A percentile compares a stretch with the other conserved stretches of the same genome.
phyloP scores from a whole-genome alignment of 352 stramenopile genomes.

The Phytophthora pluvialis region DNA sequence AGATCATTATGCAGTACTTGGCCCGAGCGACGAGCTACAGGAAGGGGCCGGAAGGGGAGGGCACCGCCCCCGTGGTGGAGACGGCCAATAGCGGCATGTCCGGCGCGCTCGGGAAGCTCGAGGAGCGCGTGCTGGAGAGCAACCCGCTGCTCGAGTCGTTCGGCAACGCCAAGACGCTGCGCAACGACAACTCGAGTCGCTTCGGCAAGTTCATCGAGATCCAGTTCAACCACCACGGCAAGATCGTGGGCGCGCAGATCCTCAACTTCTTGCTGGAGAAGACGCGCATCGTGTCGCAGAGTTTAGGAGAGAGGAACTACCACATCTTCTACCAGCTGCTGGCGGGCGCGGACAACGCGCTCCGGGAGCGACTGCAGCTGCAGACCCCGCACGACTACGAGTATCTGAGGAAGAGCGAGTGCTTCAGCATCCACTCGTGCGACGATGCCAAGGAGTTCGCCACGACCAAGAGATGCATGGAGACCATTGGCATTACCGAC shows the following conservation, averaged over 20 bases:
- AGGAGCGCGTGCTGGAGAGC: conserved; percentile 88
- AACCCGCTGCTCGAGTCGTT: conserved; percentile 92
- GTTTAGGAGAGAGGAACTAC: conserved; percentile 95
- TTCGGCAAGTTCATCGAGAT: conserved; percentile 99
- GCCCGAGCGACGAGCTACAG: conserved; percentile 79
- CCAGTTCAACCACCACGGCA: conserved; percentile 93
- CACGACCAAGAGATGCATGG: conserved; percentile 86
- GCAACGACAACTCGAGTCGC: conserved; percentile 97
- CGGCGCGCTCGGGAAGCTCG: conserved; percentile 87
- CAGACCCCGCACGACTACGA: conserved; percentile 85
- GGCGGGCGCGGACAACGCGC: conserved; percentile 72
- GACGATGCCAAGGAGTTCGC: conserved; percentile 87
- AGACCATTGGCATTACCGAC: conserved; percentile 88
- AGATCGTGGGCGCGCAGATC: conserved; percentile 91
- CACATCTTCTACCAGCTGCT: conserved; percentile 98
- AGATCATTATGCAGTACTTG: conserved; percentile 94
- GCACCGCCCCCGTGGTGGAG: background rate
- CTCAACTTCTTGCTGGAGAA: conserved; percentile 93
- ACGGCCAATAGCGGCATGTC: conserved; percentile 84
- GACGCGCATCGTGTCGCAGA: conserved; percentile 90
- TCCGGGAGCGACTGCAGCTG: conserved; percentile 73
- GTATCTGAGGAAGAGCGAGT: conserved; percentile 89
- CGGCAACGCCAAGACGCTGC: conserved; percentile 93
- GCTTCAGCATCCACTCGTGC: conserved; percentile 75
- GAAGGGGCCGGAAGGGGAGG: conserved; percentile 43